phyloP scores from a whole-genome alignment of 1,139 yeast genomes.

The Komagataea norvegica region DNA sequence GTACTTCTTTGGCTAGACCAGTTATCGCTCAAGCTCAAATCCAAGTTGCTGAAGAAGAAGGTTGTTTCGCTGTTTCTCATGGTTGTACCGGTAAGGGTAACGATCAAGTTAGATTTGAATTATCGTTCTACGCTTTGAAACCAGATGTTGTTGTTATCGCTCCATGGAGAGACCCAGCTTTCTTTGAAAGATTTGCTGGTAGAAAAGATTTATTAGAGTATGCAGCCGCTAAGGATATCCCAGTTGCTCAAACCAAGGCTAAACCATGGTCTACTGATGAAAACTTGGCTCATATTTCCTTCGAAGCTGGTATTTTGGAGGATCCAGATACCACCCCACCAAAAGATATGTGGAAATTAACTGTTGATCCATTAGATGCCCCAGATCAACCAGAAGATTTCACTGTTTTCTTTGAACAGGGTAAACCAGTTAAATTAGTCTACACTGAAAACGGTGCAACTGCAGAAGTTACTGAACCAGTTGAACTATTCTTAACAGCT shows the following conservation, averaged over 20 bases:
- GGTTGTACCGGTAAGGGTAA: slow-evolving; percentile 99
- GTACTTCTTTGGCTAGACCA: slow-evolving; percentile 97
- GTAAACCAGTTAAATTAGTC: slow-evolving; percentile 78
- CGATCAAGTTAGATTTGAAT: slow-evolving; percentile 97
- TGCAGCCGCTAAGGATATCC: slow-evolving; percentile 86
- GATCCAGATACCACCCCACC: slow-evolving; percentile 99
- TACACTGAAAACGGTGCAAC: slow-evolving; percentile 54
- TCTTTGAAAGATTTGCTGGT: slow-evolving; percentile 95
- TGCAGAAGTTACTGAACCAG: slow-evolving; percentile 68
- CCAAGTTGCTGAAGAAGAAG: slow-evolving; percentile 92
- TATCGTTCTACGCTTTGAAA: slow-evolving; percentile 93
- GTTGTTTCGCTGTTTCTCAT: slow-evolving; percentile 97
- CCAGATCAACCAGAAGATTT: slow-evolving; percentile 91
- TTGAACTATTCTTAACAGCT: slow-evolving; percentile 87
- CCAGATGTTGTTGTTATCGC: slow-evolving; percentile 97
- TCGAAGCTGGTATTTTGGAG: slow-evolving; percentile 97
- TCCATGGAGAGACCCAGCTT: slow-evolving; percentile 97
- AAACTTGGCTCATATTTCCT: slow-evolving; percentile 97
- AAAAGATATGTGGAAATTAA: slow-evolving; percentile 99
- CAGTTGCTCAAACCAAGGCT: slow-evolving; percentile 95
- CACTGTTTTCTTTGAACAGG: slow-evolving; percentile 75
- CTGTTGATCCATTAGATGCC: slow-evolving; percentile 92
- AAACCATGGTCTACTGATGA: slow-evolving; percentile 99
- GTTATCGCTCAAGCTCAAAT: slow-evolving; percentile 98
- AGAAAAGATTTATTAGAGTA: slow-evolving; percentile 93